Evolutionary conservation across 225 moss, liverwort and hornwort genomes (phyloP), one percentile per base, ranked within the genome.

Genomic region (Bryoerythrophyllum caledonicum): DNA sequence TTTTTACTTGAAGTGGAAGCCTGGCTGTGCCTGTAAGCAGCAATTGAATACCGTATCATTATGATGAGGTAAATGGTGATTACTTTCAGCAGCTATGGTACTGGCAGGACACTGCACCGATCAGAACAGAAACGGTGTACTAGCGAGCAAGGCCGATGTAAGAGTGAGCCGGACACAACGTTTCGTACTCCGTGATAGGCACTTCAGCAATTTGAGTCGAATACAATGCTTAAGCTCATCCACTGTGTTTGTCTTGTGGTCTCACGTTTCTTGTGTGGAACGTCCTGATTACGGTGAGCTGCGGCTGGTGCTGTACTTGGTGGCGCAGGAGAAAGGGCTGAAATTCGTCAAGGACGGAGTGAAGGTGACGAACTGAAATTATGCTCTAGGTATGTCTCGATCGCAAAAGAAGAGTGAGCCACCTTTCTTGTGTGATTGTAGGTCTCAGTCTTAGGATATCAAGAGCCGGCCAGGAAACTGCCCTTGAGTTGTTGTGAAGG

Each of bases 61-160:
- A 34, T 24, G 34, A 17, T n/a, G 25, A 53, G 65, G 73, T 35
- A 56, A 79, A 32, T 76, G 51, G 38, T 80, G 76, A 72, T 40
- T 44, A 14, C 68, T 49, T 76, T 79, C 68, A 63, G 58, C 64
- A 80, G 73, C 72, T 80, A 41, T 52, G 72, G 79, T 71, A 54
- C 70, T 19, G 60, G 55, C 62, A 37, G 67, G 75, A 32, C 70
- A 65, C 64, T 48, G 70, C 23, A 71, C 40, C 19, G 40, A 20
- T 55, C 54, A 55, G 27, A 61, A 67, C 76, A 53, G 52, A 59
- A 49, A 65, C 49, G 51, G 58, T 40, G 72, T 64, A 65, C 32
- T 41, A 68, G 73, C 68, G 26, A 34, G 76, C 73, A 64, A 58
- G 54, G 63, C 52, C 46, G 23, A 9, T 23, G 60, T 53, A n/a